These are phyloP conservation scores for Tanacetum coccineum DNA, from an alignment of 129 eudicot species.

Conservation along the genomic window DNA sequence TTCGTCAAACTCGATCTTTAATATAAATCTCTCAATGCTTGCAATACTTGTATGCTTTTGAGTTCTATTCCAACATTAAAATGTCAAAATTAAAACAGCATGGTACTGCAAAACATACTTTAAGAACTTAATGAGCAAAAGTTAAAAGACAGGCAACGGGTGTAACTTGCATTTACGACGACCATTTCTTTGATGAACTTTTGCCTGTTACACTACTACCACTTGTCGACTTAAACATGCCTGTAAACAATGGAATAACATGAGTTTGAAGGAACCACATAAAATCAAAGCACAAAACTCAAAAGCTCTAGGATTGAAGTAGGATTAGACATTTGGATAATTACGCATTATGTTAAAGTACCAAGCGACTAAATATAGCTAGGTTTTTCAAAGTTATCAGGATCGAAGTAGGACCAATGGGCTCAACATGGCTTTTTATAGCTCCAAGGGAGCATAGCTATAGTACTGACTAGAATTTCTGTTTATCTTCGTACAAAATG, in stretches of 20 bases:
- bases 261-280: background rate
- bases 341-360: background rate
- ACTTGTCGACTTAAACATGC: conserved; percentile 50
- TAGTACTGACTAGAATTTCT: no score
- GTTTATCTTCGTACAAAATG: no score
- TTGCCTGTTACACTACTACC: conserved; percentile 37
- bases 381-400: no score
- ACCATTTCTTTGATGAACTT: conserved; percentile 46
- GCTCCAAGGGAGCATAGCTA: no score
- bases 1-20: no score
- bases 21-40: no score
- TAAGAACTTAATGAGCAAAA: background rate
- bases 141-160: conserved; percentile 6
- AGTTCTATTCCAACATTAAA: conserved; percentile 6
- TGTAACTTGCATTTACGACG: conserved; percentile 8
- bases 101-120: background rate
- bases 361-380: no score
- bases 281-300: background rate
- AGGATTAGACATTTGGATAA: background rate
- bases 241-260: conserved; percentile 34
- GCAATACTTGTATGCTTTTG: background rate
- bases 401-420: no score
- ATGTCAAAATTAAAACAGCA: background rate
- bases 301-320: background rate
- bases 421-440: no score